Conservation (phyloP, 176 grass and related monocot genomes). For the Phyllostachys edulis region DNA sequence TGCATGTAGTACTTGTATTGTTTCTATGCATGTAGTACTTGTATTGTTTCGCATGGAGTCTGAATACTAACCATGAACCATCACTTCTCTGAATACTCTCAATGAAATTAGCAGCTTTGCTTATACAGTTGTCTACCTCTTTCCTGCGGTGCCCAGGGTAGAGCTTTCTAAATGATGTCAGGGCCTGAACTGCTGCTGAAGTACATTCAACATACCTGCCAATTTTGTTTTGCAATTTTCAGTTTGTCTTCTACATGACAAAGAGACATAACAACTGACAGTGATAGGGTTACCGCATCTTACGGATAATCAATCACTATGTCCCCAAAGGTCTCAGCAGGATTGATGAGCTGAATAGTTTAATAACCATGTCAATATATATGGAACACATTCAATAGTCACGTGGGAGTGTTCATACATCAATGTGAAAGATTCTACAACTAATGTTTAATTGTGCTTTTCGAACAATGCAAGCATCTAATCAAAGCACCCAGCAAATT, state of each 20-base stretch:
- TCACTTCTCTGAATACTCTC: constrained; percentile 70
- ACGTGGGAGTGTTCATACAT: background rate
- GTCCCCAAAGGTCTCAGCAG: constrained; percentile 91
- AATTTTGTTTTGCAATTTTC: constrained; percentile 27
- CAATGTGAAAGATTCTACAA: constrained; percentile 19
- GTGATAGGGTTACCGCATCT: constrained; percentile 41
- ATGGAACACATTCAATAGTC: constrained; percentile 1
- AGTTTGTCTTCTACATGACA: constrained; percentile 34
- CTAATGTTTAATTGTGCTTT: background rate
- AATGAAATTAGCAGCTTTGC: constrained; percentile 62
- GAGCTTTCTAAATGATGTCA: constrained; percentile 82
- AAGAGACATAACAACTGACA: constrained; percentile 1
- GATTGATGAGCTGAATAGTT: constrained; percentile 82
- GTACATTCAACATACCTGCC: constrained; percentile 94
- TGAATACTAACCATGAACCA: constrained; percentile 82
- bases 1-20: background rate
- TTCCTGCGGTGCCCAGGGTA: constrained; percentile 70
- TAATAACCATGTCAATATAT: constrained; percentile 30
- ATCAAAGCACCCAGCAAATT: background rate
- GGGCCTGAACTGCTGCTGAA: constrained; percentile 87
- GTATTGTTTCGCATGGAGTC: background rate
- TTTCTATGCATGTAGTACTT: background rate
- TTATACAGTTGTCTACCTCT: constrained; percentile 78
- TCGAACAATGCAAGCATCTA: constrained; percentile 17
- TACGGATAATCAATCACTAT: constrained; percentile 99